A percentile compares a stretch with the other conserved stretches of the same genome.
Conservation (phyloP, 176 grass and related monocot genomes). For the Coix lacrymajobi region DNA sequence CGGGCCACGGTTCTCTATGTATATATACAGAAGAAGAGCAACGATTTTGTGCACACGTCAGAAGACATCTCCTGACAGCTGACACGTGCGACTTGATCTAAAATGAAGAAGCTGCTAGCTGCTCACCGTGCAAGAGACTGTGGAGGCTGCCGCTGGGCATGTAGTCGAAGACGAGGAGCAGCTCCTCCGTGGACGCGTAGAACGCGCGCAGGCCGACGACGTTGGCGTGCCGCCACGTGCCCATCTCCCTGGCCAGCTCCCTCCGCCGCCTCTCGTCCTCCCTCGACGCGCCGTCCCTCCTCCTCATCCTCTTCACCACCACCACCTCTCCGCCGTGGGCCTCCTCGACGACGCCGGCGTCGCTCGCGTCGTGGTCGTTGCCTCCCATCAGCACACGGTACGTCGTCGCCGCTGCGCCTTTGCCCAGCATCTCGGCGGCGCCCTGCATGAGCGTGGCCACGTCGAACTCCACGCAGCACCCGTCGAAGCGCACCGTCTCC, state of each 20-base stretch:
- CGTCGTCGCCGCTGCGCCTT: slow-evolving; percentile 67
- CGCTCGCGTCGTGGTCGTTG: neutral
- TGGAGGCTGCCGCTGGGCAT: slow-evolving; percentile 64
- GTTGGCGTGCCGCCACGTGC: slow-evolving; percentile 71
- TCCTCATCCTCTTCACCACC: slow-evolving; percentile 57
- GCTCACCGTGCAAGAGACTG: slow-evolving; percentile 62
- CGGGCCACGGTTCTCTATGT: slow-evolving; percentile 66
- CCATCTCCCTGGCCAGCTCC: slow-evolving; percentile 63
- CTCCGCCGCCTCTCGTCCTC: slow-evolving; percentile 45
- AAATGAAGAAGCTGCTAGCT: neutral
- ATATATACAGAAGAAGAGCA: neutral
- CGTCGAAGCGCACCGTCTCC: slow-evolving; percentile 77
- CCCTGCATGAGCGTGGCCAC: slow-evolving; percentile 72
- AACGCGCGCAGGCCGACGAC: slow-evolving; percentile 57
- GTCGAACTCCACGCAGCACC: slow-evolving; percentile 51
- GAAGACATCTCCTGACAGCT: neutral
- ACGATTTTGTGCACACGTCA: neutral
- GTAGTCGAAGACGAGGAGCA: slow-evolving; percentile 87
- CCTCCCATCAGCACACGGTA: slow-evolving; percentile 74
- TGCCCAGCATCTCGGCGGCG: slow-evolving; percentile 85
- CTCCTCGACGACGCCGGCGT: slow-evolving; percentile 24
- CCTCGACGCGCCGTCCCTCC: slow-evolving; percentile 28
- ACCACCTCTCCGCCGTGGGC: slow-evolving; percentile 45
- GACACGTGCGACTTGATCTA: neutral
- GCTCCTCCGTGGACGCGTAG: slow-evolving; percentile 63